These are phyloP conservation scores for Candida morakotiae DNA, from an alignment of 805 yeast genomes.

Conservation along the genomic window DNA sequence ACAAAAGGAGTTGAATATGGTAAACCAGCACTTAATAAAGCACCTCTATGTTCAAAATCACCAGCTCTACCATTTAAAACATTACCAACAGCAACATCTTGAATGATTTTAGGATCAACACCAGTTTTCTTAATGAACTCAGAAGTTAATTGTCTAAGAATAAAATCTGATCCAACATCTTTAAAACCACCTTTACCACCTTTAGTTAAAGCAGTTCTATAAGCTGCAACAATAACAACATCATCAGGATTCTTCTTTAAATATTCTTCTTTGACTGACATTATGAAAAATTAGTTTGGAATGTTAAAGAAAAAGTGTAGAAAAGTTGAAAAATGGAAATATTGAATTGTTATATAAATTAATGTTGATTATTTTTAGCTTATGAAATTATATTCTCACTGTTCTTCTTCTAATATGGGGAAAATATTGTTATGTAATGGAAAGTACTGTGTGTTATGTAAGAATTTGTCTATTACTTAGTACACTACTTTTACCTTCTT, in stretches of 20 bases:
- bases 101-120: constrained; percentile 52
- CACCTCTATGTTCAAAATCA: constrained; percentile 92
- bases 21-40: constrained; percentile 83
- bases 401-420: constrained; percentile 1
- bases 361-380: constrained; percentile 2
- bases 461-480: no score
- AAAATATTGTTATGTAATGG: not conserved
- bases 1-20: constrained; percentile 76
- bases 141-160: constrained; percentile 60
- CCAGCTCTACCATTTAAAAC: constrained; percentile 92
- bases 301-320: not conserved
- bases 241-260: constrained; percentile 71
- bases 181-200: constrained; percentile 86
- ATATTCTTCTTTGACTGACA: constrained; percentile 28
- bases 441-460: no score
- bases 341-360: not conserved
- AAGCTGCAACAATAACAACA: constrained; percentile 85
- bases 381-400: constrained; percentile 1
- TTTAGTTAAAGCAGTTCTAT: constrained; percentile 85
- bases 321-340: constrained; percentile 1
- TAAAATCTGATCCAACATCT: constrained; percentile 76
- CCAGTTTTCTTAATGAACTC: constrained; percentile 55
- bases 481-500: no score
- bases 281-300: not conserved
- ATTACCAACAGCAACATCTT: constrained; percentile 86